Evolutionary conservation across 2,329 filamentous ascomycete species (phyloP), one percentile per base, ranked within the genome.

Genomic region (Magnaporthiopsis incrustans): DNA sequence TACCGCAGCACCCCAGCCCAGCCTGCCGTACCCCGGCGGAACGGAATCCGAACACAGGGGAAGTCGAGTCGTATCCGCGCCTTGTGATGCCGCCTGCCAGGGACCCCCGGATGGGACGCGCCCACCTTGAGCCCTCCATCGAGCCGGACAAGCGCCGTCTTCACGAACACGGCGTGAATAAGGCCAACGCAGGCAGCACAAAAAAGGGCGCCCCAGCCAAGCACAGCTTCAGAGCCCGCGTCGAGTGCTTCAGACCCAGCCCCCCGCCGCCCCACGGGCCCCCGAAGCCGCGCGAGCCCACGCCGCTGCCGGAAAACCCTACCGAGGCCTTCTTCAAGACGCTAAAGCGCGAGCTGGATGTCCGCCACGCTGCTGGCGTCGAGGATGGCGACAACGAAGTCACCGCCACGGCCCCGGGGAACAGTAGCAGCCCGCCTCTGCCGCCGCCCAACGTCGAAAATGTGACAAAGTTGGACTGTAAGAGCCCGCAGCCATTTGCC

Each of bases 291-390:
- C 44, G 44, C 18, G 44, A 53, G 44, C 44, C 44, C 44, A 53
- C 44, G 44, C 44, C 44, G 44, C 18, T 53, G 44, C 44, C 44
- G 1, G 7, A 50, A 7, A 7, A 18, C 50, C 62, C 62, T 25
- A 63, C 50, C 32, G 32, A 58, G 62, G 57, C 57, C 22, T 63
- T 63, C 30, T 63, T 63, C 53, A 44, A 50, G 32, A 35, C 22
- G 27, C 57, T 63, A 7, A 56, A 62, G 15, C 60, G 44, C 44
- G 44, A 53, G 22, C 18, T 53, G 44, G 44, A 53, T 6, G 44
- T 18, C 44, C 44, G 44, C 18, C 2, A n/a, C n/a, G 22, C 22
- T 53, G 22, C 22, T 10, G 18, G 18, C 18, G 6, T 18, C 8
- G 7, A 53, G 22, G 18, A 53, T 53, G 44, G 4, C 44, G 44